Conservation (phyloP, 2,329 filamentous ascomycete species). For the Trichoderma aggressivum region DNA sequence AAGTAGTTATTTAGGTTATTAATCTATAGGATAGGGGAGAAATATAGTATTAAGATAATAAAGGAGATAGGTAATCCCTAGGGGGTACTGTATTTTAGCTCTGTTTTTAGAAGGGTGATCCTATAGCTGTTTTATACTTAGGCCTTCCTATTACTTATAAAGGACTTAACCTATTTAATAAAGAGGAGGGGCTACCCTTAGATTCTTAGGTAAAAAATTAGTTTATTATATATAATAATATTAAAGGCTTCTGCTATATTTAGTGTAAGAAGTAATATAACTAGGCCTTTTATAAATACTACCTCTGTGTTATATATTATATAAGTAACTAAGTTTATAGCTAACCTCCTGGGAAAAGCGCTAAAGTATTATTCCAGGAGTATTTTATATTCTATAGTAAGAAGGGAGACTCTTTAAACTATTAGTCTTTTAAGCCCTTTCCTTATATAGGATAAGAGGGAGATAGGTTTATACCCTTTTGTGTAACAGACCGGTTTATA, state of each 20-base stretch:
- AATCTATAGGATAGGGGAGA: neutral
- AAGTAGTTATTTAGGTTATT: too few species aligned
- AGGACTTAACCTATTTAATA: neutral
- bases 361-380: neutral
- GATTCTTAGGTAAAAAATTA: neutral
- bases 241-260: neutral
- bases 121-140: neutral
- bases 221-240: neutral
- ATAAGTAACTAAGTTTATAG: neutral
- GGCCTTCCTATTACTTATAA: neutral
- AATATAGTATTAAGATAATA: neutral
- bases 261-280: neutral
- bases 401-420: neutral
- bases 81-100: neutral
- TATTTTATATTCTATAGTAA: neutral
- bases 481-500: too few species aligned
- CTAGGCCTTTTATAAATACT: too few species aligned
- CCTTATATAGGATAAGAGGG: neutral
- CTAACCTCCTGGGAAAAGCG: neutral
- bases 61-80: neutral
- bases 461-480: neutral
- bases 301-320: neutral
- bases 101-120: neutral
- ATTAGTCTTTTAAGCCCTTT: neutral
- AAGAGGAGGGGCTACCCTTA: neutral